Base-by-base conservation (phyloP, 2,329 filamentous ascomycete genomes). In the Cladophialophora bantiana region DNA sequence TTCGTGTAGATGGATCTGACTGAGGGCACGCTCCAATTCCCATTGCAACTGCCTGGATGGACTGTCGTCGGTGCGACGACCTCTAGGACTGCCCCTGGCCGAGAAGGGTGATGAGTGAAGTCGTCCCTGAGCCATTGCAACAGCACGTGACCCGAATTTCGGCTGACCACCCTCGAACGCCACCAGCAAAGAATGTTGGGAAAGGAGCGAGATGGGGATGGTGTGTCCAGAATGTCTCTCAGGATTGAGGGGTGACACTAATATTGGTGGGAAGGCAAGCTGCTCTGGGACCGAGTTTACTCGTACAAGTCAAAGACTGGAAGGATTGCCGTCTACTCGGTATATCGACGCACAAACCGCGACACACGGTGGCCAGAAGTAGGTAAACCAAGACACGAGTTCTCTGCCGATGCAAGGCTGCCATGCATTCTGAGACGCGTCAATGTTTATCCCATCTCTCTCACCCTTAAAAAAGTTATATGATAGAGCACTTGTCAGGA, bases 1-100 rank as follows among this genome's bases (percentile, higher is more conserved):
- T 59, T 79, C 78, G 66, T 81, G 80, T 32, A 82, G 62, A 18
- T 75, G 76, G 15, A 81, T 75, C 55, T 79, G 75, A 63, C 81
- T 77, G 10, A 83, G 74, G 18, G 81, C 78, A 18, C 73, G 74
- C 12, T 77, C 74, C 1, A 83, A 74, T 35, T 82, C 80, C 7
- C 75, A 63, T 38, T 70, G 66, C 20, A 72, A 55, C 62, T 72
- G 68, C 40, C 67, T 67, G 31, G 68, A 72, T 7, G 70, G 69
- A 45, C 69, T 72, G 58, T 72, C 70, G 34, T 71, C 68, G 42
- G 54, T 64, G 20, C 68, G 58, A 6, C 68, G 57, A 18, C 7
- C 40, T 35, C 68, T 50, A 13, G 68, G 65, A 38, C 68, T 69
- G 40, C 64, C 65, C 45, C 62, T 67, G 53, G 63, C 61, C 40